These are phyloP conservation scores for Mycena alexandri DNA, from an alignment of 768 basidiomycete genomes.

Conservation along the genomic window DNA sequence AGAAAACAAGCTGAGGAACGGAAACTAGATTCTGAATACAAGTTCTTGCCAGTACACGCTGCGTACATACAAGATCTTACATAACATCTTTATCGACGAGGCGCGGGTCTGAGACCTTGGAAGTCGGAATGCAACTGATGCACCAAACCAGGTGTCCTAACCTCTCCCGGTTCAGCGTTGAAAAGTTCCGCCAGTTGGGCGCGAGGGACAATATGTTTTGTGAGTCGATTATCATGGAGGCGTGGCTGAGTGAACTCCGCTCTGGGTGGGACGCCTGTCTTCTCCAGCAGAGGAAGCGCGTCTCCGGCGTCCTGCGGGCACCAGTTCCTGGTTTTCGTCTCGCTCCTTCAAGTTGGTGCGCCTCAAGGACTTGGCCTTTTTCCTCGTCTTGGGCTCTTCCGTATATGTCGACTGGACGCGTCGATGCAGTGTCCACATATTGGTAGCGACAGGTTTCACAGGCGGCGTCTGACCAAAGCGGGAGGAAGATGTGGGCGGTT, in stretches of 20 bases:
- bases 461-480: constrained; percentile 1
- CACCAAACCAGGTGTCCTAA: neutral
- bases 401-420: constrained; percentile 42
- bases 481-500: constrained; percentile 50
- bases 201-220: constrained; percentile 44
- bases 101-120: constrained; percentile 28
- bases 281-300: constrained; percentile 65
- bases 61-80: no score
- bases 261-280: constrained; percentile 34
- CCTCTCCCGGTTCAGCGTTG: constrained; percentile 18
- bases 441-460: constrained; percentile 20
- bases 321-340: constrained; percentile 32
- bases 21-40: no score
- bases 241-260: constrained; percentile 11
- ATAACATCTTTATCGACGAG: constrained; percentile 11
- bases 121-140: neutral
- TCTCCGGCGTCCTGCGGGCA: constrained; percentile 45
- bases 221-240: constrained; percentile 15
- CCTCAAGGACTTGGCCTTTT: constrained; percentile 31
- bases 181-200: constrained; percentile 43
- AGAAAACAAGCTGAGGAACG: no score
- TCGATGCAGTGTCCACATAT: constrained; percentile 45
- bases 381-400: constrained; percentile 40
- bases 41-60: no score
- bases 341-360: constrained; percentile 3